Base-by-base conservation (phyloP, 1,284 basidiomycete species). In the Malassezia nana region DNA sequence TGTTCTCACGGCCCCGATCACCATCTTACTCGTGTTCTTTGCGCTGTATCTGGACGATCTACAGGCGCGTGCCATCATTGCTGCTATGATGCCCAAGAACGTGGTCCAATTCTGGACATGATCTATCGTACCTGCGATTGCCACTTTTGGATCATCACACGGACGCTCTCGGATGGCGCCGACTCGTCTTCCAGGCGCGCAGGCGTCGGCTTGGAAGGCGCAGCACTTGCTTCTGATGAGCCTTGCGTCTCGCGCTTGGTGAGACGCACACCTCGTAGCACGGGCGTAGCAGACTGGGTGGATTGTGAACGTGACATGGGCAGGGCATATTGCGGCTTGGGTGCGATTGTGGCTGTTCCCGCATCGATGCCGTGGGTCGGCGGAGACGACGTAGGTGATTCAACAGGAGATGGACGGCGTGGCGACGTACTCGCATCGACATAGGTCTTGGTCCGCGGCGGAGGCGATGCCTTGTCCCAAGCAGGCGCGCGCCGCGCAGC, bases 1-100 rank as follows among this genome's bases (percentile, higher is more conserved):
- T 4, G 53, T 73, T 30, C 46, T 72, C 9, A 66, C 69, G 0
- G 65, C 67, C 6, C 71, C 71, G 0, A 69, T 68, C 12, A 72
- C 71, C 4, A 56, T 73, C 22, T 30, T 55, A 15, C 55, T 73
- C 26, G 69, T 72, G 4, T 43, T 72, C 4, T 42, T 57, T 0
- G 71, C 69, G 7, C 58, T 73, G 28, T 52, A 68, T 6, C 63
- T 71, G 28, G 63, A 66, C 16, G 62, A 68, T 38, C 58, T 62
- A 15, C 57, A 64, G 30, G 39, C 30, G 20, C 38, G 26, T 6
- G 31, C 24, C 16, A 43, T 54, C 25, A 18, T 26, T 13, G 26
- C n/a, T 16, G 10, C 15, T 4, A 24, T 41, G 8, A 12, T 41
- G 24, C 35, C 35, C 13, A 24, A 28, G 40, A 42, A 25, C 7